Evolutionary conservation across 2,329 filamentous ascomycete genomes (phyloP).

Genomic region (Coleophoma eucalyptorum): DNA sequence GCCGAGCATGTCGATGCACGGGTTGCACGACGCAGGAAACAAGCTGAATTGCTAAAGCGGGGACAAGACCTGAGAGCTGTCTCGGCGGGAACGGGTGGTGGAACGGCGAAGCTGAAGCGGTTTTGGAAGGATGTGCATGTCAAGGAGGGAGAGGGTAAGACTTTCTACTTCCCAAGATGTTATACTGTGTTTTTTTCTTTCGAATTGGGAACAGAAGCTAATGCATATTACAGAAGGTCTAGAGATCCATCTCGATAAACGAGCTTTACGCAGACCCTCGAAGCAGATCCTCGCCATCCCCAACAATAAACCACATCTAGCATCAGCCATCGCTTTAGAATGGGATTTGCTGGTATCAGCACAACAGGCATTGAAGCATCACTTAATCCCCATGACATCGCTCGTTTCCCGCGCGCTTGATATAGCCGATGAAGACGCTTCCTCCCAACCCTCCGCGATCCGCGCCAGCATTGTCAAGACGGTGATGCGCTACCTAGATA

Average conservation of each 20-base stretch:
- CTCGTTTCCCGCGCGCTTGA: conserved; percentile 81
- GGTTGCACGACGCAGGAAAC: conserved; percentile 46
- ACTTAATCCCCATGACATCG: conserved; percentile 88
- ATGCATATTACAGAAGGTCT: conserved; percentile 19
- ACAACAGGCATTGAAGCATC: conserved; percentile 78
- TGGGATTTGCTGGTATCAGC: conserved; percentile 84
- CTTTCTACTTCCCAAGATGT: not conserved
- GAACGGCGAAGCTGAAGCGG: conserved; percentile 53
- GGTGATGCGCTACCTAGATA: conserved; percentile 82
- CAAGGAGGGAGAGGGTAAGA: conserved; percentile 58
- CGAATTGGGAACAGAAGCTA: conserved; percentile 4
- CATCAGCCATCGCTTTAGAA: conserved; percentile 81
- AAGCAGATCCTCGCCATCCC: conserved; percentile 73
- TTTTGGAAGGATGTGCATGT: conserved; percentile 89
- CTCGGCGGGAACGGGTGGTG: conserved; percentile 31
- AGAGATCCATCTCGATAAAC: conserved; percentile 70
- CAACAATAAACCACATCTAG: conserved; percentile 72
- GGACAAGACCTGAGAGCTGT: conserved; percentile 43
- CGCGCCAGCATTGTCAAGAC: conserved; percentile 62
- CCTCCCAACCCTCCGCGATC: conserved; percentile 35
- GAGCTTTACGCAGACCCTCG: conserved; percentile 75
- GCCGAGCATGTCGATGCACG: conserved; percentile 32
- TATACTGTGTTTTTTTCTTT: not conserved
- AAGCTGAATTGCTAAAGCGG: conserved; percentile 51
- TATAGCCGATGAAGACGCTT: conserved; percentile 63